Conservation (phyloP, 148 eudicot species). For the Agrostemma githago region DNA sequence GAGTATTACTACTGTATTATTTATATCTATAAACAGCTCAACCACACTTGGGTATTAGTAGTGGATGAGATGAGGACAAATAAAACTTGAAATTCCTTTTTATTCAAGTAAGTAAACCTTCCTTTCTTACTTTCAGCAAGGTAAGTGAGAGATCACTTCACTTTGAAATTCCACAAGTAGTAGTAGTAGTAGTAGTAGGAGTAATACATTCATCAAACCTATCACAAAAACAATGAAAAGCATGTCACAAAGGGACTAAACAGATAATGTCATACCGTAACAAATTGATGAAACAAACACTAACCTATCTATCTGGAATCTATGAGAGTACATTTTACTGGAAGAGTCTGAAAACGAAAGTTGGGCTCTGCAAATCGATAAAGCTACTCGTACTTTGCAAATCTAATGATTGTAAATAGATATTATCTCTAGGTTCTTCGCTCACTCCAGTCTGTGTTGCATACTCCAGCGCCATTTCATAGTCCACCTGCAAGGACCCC, state of each 20-base stretch:
- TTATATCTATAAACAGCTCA: background rate
- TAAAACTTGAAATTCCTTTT: background rate
- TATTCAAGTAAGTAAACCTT: background rate
- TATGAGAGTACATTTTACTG: conserved; percentile 26
- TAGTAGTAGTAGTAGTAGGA: no score
- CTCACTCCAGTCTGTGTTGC: conserved; percentile 91
- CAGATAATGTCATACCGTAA: background rate
- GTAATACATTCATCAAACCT: no score
- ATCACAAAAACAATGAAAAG: no score
- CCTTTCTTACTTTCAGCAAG: background rate
- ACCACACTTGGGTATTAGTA: no score
- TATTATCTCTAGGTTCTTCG: conserved; percentile 77
- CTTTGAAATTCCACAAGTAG: background rate
- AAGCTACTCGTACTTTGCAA: conserved; percentile 29
- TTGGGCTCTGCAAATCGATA: conserved; percentile 57
- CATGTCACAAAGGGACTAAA: background rate
- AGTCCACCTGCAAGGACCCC: conserved; percentile 56
- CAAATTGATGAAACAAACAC: background rate
- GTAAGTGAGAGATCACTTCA: background rate
- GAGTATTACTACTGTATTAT: background rate
- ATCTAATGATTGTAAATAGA: conserved; percentile 58
- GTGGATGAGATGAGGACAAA: background rate
- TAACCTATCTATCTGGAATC: background rate
- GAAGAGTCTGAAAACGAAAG: conserved; percentile 73
- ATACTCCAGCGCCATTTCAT: conserved; percentile 95